Evolutionary conservation across 345 rosid genomes (phyloP).

Genomic region (Linum usitatissimum): DNA sequence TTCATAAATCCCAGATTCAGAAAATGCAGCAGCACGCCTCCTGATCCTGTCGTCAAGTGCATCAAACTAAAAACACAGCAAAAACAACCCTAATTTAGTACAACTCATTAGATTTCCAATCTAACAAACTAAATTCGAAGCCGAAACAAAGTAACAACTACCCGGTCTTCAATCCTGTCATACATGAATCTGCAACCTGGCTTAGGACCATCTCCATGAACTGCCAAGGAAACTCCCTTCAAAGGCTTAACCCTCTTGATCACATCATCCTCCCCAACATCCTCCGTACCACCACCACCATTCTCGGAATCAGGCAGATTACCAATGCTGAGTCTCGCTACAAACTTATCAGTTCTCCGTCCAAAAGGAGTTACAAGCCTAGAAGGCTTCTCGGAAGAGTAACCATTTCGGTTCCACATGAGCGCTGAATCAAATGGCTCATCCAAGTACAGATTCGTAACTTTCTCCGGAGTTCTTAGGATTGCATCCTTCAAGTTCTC

Average conservation of each 20-base stretch:
- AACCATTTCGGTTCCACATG: conserved; percentile 37
- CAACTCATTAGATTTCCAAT: conserved; percentile 6
- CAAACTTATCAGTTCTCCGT: conserved; percentile 51
- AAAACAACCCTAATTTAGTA: conserved; percentile 11
- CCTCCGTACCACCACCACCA: conserved; percentile 21
- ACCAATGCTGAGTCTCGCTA: conserved; percentile 47
- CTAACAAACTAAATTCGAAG: not conserved
- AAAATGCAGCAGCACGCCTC: conserved; percentile 42
- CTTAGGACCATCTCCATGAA: conserved; percentile 55
- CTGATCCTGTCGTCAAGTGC: conserved; percentile 60
- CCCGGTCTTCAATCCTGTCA: conserved; percentile 78
- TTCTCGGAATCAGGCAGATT: conserved; percentile 29
- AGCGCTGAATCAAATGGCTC: conserved; percentile 36
- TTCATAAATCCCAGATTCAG: conserved; percentile 51
- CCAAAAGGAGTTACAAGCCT: conserved; percentile 74
- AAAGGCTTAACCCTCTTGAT: conserved; percentile 57
- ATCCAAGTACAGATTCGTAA: conserved; percentile 19
- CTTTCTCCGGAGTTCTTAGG: conserved; percentile 44
- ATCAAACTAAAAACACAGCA: conserved; percentile 34
- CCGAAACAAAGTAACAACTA: conserved; percentile 19
- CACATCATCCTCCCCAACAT: conserved; percentile 48
- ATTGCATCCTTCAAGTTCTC: conserved; percentile 40
- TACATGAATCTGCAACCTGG: conserved; percentile 82
- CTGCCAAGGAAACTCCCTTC: conserved; percentile 44
- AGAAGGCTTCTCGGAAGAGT: conserved; percentile 49